Base-by-base conservation (phyloP, 2,329 filamentous ascomycete species). In the Arthrobotrys entomopaga region DNA sequence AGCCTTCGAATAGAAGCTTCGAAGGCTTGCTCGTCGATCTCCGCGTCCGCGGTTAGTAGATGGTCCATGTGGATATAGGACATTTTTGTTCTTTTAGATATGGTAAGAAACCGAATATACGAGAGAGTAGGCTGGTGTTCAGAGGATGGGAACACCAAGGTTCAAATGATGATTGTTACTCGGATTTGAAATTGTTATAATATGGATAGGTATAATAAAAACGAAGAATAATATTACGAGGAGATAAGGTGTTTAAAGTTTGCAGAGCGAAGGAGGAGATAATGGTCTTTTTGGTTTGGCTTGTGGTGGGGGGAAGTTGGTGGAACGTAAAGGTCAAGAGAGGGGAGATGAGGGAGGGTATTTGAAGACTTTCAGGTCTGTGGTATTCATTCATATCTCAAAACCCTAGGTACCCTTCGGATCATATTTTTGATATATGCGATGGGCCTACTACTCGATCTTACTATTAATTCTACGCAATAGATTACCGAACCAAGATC, bases 281-380 rank as follows among this genome's bases (percentile, higher is more conserved):
- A 61, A 40, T 59, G 24, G 34, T 53, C 26, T 40, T 59, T 65
- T 29, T 40, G 46, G 13, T 64, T 67, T 61, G 63, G 58, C 63
- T 63, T 74, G 63, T 74, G 63, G 67, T 74, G 70, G 42, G 52
- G 52, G 43, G 54, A 63, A 66, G 54, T 59, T 67, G 58, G 70
- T 74, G 70, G 52, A 74, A 74, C 70, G 63, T 67, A 56, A 50
- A 73, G 56, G 58, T 22, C 40, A 67, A 67, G 57, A 46, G 63
- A 74, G 70, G 70, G 57, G 70, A 72, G 67, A 74, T 57, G 63
- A 74, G 63, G 70, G 57, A 66, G 53, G 67, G 70, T 74, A 74
- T 74, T 66, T 74, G 63, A 74, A 74, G 63, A 64, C 70, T 67
- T 66, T 34, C 54, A 52, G 63, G 60, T 42, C 50, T 57, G 56